A percentile compares a stretch with the other conserved stretches of the same genome.
Conservation (phyloP, 371 early-diverging fungal species). For the Batkoa obscura region DNA sequence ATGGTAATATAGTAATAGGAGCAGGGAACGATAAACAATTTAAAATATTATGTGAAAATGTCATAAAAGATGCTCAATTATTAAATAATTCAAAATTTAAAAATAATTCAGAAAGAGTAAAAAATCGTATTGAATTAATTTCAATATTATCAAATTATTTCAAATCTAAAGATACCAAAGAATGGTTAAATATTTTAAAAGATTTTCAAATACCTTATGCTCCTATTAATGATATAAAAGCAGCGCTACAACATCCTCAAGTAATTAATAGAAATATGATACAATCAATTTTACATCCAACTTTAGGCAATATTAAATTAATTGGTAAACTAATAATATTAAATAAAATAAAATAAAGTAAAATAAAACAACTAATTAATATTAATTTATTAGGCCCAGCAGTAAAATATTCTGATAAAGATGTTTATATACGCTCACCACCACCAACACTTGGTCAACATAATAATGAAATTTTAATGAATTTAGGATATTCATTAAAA, state of each 20-base stretch:
- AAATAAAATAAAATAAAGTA: too few relatives aligned
- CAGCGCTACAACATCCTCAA: slow-evolving; percentile 80
- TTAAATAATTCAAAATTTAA: slow-evolving; percentile 19
- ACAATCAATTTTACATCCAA: slow-evolving; percentile 59
- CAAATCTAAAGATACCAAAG: slow-evolving; percentile 21
- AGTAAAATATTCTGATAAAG: slow-evolving; percentile 51
- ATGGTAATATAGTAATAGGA: slow-evolving; percentile 55
- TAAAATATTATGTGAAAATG: slow-evolving; percentile 27
- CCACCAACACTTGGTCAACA: slow-evolving; percentile 81
- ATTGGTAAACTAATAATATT: slow-evolving; percentile 17
- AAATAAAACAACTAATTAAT: background rate
- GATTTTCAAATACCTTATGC: slow-evolving; percentile 58
- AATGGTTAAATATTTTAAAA: slow-evolving; percentile 41
- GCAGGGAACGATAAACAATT: slow-evolving; percentile 80
- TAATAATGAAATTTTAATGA: slow-evolving; percentile 52
- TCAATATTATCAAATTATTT: slow-evolving; percentile 27
- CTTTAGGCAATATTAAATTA: slow-evolving; percentile 54
- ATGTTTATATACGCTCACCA: slow-evolving; percentile 47
- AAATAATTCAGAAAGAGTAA: slow-evolving; percentile 50
- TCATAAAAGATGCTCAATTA: too few relatives aligned
- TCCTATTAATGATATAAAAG: slow-evolving; percentile 65
- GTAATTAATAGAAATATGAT: slow-evolving; percentile 55
- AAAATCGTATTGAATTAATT: slow-evolving; percentile 43
- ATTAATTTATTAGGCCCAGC: slow-evolving; percentile 28
- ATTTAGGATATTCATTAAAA: too few relatives aligned